Evolutionary conservation across 805 yeast genomes (phyloP).

Genomic region (Wickerhamiella musiphila): DNA sequence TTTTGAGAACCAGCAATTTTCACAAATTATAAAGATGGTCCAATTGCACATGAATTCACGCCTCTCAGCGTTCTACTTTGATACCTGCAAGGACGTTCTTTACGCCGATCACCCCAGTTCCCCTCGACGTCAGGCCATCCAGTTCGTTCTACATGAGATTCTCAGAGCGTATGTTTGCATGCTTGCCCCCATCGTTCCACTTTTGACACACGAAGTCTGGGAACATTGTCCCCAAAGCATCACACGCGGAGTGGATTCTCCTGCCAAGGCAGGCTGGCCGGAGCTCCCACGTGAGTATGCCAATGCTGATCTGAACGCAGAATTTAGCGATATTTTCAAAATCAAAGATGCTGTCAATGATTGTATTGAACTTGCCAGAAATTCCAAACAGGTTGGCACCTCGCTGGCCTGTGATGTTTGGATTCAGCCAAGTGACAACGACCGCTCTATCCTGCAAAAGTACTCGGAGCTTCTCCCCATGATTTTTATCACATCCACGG

Average conservation of each 20-base stretch:
- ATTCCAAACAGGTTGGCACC: conserved; percentile 28
- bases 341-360: conserved; percentile 34
- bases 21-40: conserved; percentile 47
- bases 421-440: conserved; percentile 16
- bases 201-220: conserved; percentile 83
- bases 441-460: conserved; percentile 8
- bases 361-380: conserved; percentile 39
- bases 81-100: conserved; percentile 65
- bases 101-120: conserved; percentile 48
- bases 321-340: conserved; percentile 25
- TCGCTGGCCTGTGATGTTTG: conserved; percentile 41
- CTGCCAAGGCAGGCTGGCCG: conserved; percentile 32
- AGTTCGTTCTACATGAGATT: conserved; percentile 42
- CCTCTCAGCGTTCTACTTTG: conserved; percentile 73
- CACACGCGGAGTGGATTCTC: conserved; percentile 23
- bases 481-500: conserved; percentile 47
- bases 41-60: conserved; percentile 58
- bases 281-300: conserved; percentile 23
- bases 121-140: conserved; percentile 37
- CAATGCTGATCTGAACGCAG: conserved; percentile 24
- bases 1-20: conserved; percentile 46
- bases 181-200: conserved; percentile 67
- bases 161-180: conserved; percentile 46
- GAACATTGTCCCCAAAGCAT: conserved; percentile 28
- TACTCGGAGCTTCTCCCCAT: conserved; percentile 34